Conservation (phyloP, 768 basidiomycete genomes). For the Auriscalpium vulgare region DNA sequence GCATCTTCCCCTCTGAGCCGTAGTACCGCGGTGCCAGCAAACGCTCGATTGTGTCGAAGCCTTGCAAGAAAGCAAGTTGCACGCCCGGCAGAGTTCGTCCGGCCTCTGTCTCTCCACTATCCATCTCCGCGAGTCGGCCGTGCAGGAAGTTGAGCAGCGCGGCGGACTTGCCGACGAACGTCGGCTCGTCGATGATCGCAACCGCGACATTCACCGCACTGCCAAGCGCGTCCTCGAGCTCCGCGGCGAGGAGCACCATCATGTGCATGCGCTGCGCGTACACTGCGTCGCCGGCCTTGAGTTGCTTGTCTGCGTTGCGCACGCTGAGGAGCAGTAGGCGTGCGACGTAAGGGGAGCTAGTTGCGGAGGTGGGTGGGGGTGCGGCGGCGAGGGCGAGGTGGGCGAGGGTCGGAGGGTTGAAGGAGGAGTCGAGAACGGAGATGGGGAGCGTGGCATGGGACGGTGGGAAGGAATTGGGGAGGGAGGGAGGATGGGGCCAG, state of each 20-base stretch:
- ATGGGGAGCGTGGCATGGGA: slow-evolving; percentile 35
- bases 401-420: slow-evolving; percentile 85
- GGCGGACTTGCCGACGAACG: slow-evolving; percentile 76
- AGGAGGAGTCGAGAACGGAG: slow-evolving; percentile 83
- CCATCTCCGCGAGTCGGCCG: slow-evolving; percentile 23
- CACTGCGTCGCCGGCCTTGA: slow-evolving; percentile 65
- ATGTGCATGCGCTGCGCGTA: slow-evolving; percentile 78
- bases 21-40: slow-evolving; percentile 77
- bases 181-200: slow-evolving; percentile 80
- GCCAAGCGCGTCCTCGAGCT: slow-evolving; percentile 23
- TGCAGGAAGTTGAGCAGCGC: slow-evolving; percentile 46
- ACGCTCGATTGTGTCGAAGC: slow-evolving; percentile 79
- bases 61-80: slow-evolving; percentile 65
- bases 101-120: neutral
- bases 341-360: slow-evolving; percentile 46
- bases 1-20: slow-evolving; percentile 44
- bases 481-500: neutral
- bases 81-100: slow-evolving; percentile 12
- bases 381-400: slow-evolving; percentile 64
- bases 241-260: slow-evolving; percentile 64
- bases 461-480: neutral
- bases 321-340: slow-evolving; percentile 76
- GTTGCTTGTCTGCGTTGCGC: slow-evolving; percentile 77
- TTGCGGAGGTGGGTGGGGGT: slow-evolving; percentile 3
- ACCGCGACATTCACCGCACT: slow-evolving; percentile 51